Base-by-base conservation (phyloP, 805 yeast genomes). In the Cyberlindnera sargentensis region DNA sequence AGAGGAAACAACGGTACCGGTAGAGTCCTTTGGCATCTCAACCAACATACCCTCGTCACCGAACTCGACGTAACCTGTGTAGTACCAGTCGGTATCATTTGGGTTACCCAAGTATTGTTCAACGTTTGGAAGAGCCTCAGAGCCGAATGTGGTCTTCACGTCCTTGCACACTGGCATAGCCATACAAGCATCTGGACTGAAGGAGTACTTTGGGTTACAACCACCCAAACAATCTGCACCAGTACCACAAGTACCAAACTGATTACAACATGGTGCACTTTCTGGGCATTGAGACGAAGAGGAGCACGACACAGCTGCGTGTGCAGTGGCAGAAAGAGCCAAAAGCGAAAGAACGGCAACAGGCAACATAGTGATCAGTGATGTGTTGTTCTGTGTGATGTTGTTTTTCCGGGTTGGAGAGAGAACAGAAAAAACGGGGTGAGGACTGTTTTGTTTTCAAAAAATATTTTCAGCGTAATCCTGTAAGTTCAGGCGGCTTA, bases 211-310 rank as follows among this genome's bases (percentile, higher is more conserved):
- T 37, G 93, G 84, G 65, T 88, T 84, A 70, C 97, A 90, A 31
- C 95, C 91, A 47, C 91, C 93, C 40, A 89, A 68, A 70, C 97
- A 90, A 64, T 71, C 73, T 25, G 72, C 62, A 29, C 95, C 95
- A 27, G 80, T 73, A 55, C 95, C 95, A 69, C 95, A 85, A 28
- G 63, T 68, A 39, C 96, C 96, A 52, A 73, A 81, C 52, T 79
- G 82, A 10, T 86, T 77, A 63, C 97, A 89, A 65, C 97, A 89
- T 46, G 97, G 97, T 26, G 60, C 54, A 34, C 69, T 71, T 57
- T 82, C 78, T 2, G 97, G 96, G 66, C 97, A 89, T 6, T 69
- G 57, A 11, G 57, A 47, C 8, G 77, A 67, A 8, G 73, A 63
- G 47, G 73, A 74, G 65, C 95, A 88, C 10, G 60, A 36, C 30